These are phyloP conservation scores for Pinus albicaulis DNA, from an alignment of 75 land plant species.

Conservation along the genomic window DNA sequence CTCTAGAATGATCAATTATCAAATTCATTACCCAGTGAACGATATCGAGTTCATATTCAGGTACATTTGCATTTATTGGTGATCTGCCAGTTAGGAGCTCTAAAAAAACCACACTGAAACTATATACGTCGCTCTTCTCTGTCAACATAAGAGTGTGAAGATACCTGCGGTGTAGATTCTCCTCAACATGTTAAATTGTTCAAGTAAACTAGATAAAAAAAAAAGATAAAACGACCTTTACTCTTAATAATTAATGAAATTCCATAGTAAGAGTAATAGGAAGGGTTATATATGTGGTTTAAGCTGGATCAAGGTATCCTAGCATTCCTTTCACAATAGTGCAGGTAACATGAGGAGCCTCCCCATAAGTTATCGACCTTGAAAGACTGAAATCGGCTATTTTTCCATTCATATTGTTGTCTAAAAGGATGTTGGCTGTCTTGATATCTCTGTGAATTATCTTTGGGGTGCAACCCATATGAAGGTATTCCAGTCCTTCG, in stretches of 20 bases:
- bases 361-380: conserved; percentile 18
- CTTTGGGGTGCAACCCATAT: conserved; percentile 10
- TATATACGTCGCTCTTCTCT: conserved; percentile 16
- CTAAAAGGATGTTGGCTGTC: conserved; percentile 31
- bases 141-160: neutral
- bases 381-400: conserved; percentile 40
- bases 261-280: too few relatives aligned
- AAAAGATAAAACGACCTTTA: neutral
- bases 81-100: neutral
- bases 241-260: too few relatives aligned
- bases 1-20: neutral
- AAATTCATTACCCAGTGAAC: neutral
- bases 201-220: too few relatives aligned
- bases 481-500: conserved; percentile 14
- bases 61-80: neutral
- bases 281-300: conserved; percentile 3
- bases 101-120: conserved; percentile 17
- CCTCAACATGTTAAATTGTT: too few relatives aligned
- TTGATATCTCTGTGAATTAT: conserved; percentile 47
- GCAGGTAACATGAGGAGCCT: conserved; percentile 13
- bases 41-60: neutral
- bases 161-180: neutral
- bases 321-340: conserved; percentile 27
- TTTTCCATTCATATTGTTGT: conserved; percentile 23
- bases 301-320: conserved; percentile 38